Evolutionary conservation across 2,329 filamentous ascomycete genomes (phyloP), one percentile per base, ranked within the genome.

Genomic region (Onygenales sp.): DNA sequence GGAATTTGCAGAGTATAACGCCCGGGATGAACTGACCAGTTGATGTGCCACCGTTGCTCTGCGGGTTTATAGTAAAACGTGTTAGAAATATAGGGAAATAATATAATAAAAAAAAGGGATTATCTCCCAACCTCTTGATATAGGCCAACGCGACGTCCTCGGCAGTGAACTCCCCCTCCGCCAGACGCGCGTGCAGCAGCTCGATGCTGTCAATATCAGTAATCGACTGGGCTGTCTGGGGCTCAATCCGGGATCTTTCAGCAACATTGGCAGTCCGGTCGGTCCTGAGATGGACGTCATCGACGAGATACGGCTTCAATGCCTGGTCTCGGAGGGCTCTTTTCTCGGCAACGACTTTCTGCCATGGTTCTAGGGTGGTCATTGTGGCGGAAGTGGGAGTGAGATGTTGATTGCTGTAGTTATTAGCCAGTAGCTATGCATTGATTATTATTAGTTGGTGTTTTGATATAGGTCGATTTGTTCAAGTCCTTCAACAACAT

Each of bases 11-110:
- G 42, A 37, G 17, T n/a, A 49, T 39, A 17, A 51, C 45, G 9
- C 52, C 27, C 37, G 39, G 11, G 31, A 31, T 6, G 42, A 14
- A 48, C 53, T 53, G 33, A 64, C 59, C 44, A 62, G 47, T 49
- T 64, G 63, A 46, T 65, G 62, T 45, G 59, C 62, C 34, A 63
- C 52, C 32, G 59, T 58, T 3, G 60, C 62, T 42, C 62, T 64
- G 40, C 37, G 17, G 33, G 21, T 43, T 43, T 36, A 6, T 34
- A 8, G 21, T 14, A 21, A 47, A 32, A 2, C 6, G 13, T n/a
- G 34, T 34, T 6, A 27, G 32, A 10, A 2, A 46, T 9, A 2
- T n/a, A 46, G 17, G 17, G 11, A 6, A 47, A 33, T 14, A 32
- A 13, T 4, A 27, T 37, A 3, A 14, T 14, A 14, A 14, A 14